A percentile compares a stretch with the other conserved stretches of the same genome.
Evolutionary conservation across 176 grass and related monocot genomes (phyloP).

Genomic region (maize (Zea mays)): DNA sequence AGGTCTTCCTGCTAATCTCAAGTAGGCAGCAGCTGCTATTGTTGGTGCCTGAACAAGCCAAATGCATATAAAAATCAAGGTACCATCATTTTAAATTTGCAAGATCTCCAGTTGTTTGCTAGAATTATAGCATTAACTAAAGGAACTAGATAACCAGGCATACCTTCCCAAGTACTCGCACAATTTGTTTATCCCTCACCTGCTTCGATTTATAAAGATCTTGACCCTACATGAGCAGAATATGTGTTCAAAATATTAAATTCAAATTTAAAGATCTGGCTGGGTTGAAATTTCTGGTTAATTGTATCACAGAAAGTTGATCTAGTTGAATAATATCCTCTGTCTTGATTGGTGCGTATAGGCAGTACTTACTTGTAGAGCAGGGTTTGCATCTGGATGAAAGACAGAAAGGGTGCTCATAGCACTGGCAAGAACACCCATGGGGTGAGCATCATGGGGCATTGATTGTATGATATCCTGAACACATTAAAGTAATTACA

Average conservation of each 20-base stretch:
- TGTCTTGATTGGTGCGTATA: background rate
- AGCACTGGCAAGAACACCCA: slow-evolving; percentile 95
- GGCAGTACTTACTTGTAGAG: slow-evolving; percentile 71
- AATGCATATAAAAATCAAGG: slow-evolving; percentile 5
- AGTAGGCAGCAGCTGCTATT: slow-evolving; percentile 93
- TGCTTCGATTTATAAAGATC: slow-evolving; percentile 89
- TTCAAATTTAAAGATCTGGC: background rate
- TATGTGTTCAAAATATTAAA: slow-evolving; percentile 33
- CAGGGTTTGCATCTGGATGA: slow-evolving; percentile 97
- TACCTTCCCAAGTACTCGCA: slow-evolving; percentile 94
- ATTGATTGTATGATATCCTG: slow-evolving; percentile 97
- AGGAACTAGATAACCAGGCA: slow-evolving; percentile 22
- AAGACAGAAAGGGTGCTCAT: slow-evolving; percentile 97
- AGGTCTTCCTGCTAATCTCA: slow-evolving; percentile 92
- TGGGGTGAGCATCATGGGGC: slow-evolving; percentile 98
- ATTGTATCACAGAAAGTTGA: background rate
- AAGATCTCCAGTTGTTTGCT: background rate
- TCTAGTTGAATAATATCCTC: background rate
- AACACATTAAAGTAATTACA: background rate
- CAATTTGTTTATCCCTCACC: slow-evolving; percentile 93
- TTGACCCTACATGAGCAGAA: slow-evolving; percentile 68
- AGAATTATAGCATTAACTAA: slow-evolving; percentile 4
- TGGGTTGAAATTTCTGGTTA: background rate
- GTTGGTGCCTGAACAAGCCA: slow-evolving; percentile 57
- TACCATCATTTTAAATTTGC: slow-evolving; percentile 14